Evolutionary conservation across 1,284 basidiomycete genomes (phyloP).

Genomic region (Blastosporella zonata): DNA sequence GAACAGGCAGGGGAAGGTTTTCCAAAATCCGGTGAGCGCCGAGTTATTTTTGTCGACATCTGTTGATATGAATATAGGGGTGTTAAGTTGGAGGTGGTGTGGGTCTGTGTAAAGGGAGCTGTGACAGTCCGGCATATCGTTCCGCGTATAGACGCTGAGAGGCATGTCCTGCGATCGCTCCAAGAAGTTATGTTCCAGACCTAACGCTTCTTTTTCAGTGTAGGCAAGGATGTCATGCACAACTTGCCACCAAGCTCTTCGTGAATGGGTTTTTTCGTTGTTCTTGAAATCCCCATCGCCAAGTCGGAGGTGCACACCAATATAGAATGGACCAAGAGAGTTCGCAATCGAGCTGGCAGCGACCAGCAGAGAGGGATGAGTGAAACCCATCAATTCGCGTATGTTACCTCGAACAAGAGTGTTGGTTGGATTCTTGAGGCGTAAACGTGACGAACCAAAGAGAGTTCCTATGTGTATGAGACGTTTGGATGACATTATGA

Average conservation of each 20-base stretch:
- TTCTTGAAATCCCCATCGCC: slow-evolving; percentile 61
- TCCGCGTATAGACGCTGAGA: not conserved
- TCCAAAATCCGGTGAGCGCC: slow-evolving; percentile 45
- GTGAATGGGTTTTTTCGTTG: slow-evolving; percentile 39
- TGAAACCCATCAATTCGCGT: slow-evolving; percentile 51
- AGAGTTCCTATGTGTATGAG: slow-evolving; percentile 65
- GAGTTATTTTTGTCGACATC: slow-evolving; percentile 49
- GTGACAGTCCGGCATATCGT: slow-evolving; percentile 30
- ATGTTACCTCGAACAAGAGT: slow-evolving; percentile 40
- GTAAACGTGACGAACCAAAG: slow-evolving; percentile 66
- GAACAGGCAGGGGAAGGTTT: slow-evolving; percentile 70
- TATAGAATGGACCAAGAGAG: slow-evolving; percentile 50
- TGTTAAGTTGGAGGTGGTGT: slow-evolving; percentile 45
- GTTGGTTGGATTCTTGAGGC: slow-evolving; percentile 41
- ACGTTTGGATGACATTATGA: slow-evolving; percentile 37
- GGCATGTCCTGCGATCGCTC: not conserved
- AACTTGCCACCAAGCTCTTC: slow-evolving; percentile 55
- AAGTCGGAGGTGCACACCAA: slow-evolving; percentile 65
- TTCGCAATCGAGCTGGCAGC: slow-evolving; percentile 40
- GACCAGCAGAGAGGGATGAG: slow-evolving; percentile 42
- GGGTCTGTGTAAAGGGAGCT: slow-evolving; percentile 29
- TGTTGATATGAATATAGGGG: slow-evolving; percentile 70
- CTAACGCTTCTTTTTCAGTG: slow-evolving; percentile 34
- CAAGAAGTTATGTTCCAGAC: slow-evolving; percentile 33
- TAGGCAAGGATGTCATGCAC: slow-evolving; percentile 43